Conservation (phyloP, 2,329 filamentous ascomycete species). For the Zymoseptoria brevis region DNA sequence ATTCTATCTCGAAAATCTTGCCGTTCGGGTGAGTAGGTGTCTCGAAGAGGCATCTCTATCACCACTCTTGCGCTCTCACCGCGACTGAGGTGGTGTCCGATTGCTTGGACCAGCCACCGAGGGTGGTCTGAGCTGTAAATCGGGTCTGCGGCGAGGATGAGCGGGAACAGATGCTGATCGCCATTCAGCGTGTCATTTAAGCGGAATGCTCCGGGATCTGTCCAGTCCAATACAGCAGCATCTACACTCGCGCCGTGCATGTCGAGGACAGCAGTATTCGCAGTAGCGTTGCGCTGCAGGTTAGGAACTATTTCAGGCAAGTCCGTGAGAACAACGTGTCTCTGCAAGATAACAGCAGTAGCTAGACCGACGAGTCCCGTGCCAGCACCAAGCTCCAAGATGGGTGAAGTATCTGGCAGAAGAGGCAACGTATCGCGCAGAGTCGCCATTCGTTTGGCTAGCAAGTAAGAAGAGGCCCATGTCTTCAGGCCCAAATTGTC, state of each 20-base stretch:
- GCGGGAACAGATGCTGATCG: slow-evolving; percentile 31
- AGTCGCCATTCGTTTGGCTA: slow-evolving; percentile 60
- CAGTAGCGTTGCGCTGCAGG: slow-evolving; percentile 61
- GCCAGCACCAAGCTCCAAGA: slow-evolving; percentile 78
- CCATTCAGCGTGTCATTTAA: slow-evolving; percentile 7
- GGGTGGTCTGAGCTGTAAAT: slow-evolving; percentile 84
- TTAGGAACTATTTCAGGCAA: slow-evolving; percentile 78
- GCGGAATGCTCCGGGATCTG: slow-evolving; percentile 41
- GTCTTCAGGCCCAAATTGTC: slow-evolving; percentile 91
- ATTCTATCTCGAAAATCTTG: slow-evolving; percentile 56
- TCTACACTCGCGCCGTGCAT: slow-evolving; percentile 49
- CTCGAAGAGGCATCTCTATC: slow-evolving; percentile 72
- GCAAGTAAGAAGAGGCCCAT: slow-evolving; percentile 83
- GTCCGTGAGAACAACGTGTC: slow-evolving; percentile 68
- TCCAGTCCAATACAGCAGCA: slow-evolving; percentile 68
- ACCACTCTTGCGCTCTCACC: slow-evolving; percentile 56
- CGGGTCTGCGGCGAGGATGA: slow-evolving; percentile 78
- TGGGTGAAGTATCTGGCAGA: slow-evolving; percentile 15
- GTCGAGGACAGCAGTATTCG: slow-evolving; percentile 53
- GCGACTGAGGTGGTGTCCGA: slow-evolving; percentile 58
- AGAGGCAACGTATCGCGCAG: slow-evolving; percentile 22
- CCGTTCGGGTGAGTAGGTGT: slow-evolving; percentile 59
- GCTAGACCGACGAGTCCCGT: slow-evolving; percentile 87
- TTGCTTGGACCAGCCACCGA: slow-evolving; percentile 59
- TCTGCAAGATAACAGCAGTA: slow-evolving; percentile 63